A percentile compares a stretch with the other conserved stretches of the same genome.
Evolutionary conservation across 805 yeast species (phyloP).

Genomic region (Maudiozyma turicensis): DNA sequence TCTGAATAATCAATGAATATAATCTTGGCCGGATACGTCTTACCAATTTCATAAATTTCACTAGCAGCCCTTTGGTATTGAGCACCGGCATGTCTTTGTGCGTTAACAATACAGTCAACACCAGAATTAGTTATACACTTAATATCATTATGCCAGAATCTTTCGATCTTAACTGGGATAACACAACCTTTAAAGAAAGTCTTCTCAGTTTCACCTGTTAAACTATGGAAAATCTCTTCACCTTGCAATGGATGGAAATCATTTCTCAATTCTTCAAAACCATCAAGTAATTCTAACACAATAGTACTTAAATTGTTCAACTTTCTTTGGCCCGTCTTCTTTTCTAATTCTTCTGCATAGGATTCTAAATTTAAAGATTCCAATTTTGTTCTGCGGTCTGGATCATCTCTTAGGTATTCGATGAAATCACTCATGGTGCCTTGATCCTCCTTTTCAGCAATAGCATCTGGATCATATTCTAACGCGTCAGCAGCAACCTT

Average conservation of each 20-base stretch:
- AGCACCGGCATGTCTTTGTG: slow-evolving; percentile 38
- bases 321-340: slow-evolving; percentile 31
- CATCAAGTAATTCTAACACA: slow-evolving; percentile 66
- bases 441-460: slow-evolving; percentile 44
- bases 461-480: slow-evolving; percentile 90
- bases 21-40: slow-evolving; percentile 80
- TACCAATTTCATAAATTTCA: slow-evolving; percentile 48
- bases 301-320: slow-evolving; percentile 28
- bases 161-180: slow-evolving; percentile 64
- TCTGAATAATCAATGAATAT: slow-evolving; percentile 59
- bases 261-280: slow-evolving; percentile 78
- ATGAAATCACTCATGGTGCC: slow-evolving; percentile 33
- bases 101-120: slow-evolving; percentile 49
- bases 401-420: slow-evolving; percentile 47
- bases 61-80: slow-evolving; percentile 37
- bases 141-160: slow-evolving; percentile 34
- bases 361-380: slow-evolving; percentile 85
- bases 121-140: slow-evolving; percentile 46
- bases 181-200: slow-evolving; percentile 59
- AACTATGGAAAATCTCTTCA: slow-evolving; percentile 71
- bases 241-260: slow-evolving; percentile 55
- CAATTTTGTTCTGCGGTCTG: slow-evolving; percentile 69
- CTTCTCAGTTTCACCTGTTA: slow-evolving; percentile 77
- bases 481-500: slow-evolving; percentile 98
- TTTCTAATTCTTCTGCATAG: slow-evolving; percentile 81